phyloP scores from a whole-genome alignment of 2,329 filamentous ascomycete genomes.

The Diplodia seriata region DNA sequence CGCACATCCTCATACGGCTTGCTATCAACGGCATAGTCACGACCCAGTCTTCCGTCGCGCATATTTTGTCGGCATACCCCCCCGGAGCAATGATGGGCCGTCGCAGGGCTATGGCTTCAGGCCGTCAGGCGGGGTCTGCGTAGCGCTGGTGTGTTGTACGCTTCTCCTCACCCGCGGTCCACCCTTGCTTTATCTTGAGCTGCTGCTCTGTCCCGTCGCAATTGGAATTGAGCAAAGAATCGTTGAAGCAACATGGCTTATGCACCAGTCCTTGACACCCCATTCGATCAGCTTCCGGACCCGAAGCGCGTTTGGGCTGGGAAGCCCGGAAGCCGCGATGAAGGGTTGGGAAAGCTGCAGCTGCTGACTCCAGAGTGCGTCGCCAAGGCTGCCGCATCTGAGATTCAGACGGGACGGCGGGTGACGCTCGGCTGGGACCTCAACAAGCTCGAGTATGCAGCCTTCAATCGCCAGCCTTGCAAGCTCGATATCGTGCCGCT shows the following conservation, averaged over 20 bases:
- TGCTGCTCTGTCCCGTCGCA: not conserved
- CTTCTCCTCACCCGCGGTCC: not conserved
- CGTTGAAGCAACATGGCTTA: not conserved
- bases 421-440: slow-evolving; percentile 51
- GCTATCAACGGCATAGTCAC: not conserved
- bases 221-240: not conserved
- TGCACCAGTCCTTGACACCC: slow-evolving; percentile 32
- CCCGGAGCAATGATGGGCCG: slow-evolving; percentile 1
- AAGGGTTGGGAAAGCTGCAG: slow-evolving; percentile 64
- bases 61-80: not conserved
- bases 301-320: slow-evolving; percentile 58
- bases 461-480: slow-evolving; percentile 60
- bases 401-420: slow-evolving; percentile 53
- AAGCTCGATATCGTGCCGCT: slow-evolving; percentile 59
- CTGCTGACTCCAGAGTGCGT: slow-evolving; percentile 58
- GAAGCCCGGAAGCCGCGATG: slow-evolving; percentile 55
- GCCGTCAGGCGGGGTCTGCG: not conserved
- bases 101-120: not conserved
- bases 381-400: slow-evolving; percentile 52
- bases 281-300: slow-evolving; percentile 57
- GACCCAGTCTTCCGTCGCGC: not conserved
- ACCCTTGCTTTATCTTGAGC: slow-evolving; percentile 15
- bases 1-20: slow-evolving; percentile 19
- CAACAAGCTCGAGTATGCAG: slow-evolving; percentile 58
- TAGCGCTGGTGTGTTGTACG: not conserved